These are phyloP conservation scores for Vitis vinifera DNA, from an alignment of 164 flowering plant genomes.

Conservation along the genomic window ASM3070453v1 NC_081806.1:4503501-4504000, in stretches of 20 bases:
- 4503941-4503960: too few species aligned
- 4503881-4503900: conserved; percentile 98
- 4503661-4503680: too few species aligned
- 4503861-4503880: conserved; percentile 90
- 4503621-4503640: conserved; percentile 16
- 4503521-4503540: background rate
- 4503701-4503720: background rate
- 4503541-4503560: background rate
- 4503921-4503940: background rate
- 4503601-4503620: conserved; percentile 88
- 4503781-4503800: too few species aligned
- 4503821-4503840: conserved; percentile 52
- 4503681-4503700: background rate
- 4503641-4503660: background rate
- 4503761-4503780: too few species aligned
- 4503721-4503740: too few species aligned
- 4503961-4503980: too few species aligned
- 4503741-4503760: too few species aligned
- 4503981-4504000: too few species aligned
- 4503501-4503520: background rate
- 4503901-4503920: conserved; percentile 19
- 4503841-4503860: conserved; percentile 99
- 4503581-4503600: conserved; percentile 90
- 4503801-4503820: too few species aligned
- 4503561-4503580: conserved; percentile 43